Base-by-base conservation (phyloP, 257 asterid species). In the Salvia miltiorrhiza region DNA sequence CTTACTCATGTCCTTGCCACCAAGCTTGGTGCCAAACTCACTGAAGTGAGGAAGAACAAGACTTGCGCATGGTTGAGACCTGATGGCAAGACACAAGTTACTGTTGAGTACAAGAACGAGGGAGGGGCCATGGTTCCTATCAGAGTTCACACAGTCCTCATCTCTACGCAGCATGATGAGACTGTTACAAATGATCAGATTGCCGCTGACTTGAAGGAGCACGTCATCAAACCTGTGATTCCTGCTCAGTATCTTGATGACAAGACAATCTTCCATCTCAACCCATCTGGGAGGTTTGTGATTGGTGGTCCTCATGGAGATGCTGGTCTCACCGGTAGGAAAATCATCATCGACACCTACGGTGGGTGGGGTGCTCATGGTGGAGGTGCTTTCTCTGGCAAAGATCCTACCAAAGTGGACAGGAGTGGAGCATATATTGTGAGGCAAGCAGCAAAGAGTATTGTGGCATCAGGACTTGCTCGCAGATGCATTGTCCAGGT, bases 361-460 rank as follows among this genome's bases (percentile, higher is more conserved):
- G 90, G 94, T 54, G 94, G 94, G 2, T 87, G 93, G 93, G 93
- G 88, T 7, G 87, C 90, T 58, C 93, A 87, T 3, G 93, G 93
- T 28, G 90, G 93, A 0, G 93, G 93, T 79, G 93, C 93, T 24
- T 87, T 87, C 77, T 87, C 90, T 2, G 93, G 90, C 13, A 87
- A 87, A 71, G 90, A 87, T 12, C 90, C 93, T 0, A 87, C 87
- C 21, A 87, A 87, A 81, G 94, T 87, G 67, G 89, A 87, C 53
- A 81, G 94, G 41, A 85, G 94, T 41, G 94, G 94, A 13, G 91
- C 94, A 0, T 87, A 87, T 21, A 78, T 87, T 10, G 91, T 82
- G 65, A 81, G 95, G 74, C 91, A 87, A 61, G 91, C 89, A 5
- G 89, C 95, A 9, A 87, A 87, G 81, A 85, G 91, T 67, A 77